phyloP scores from a whole-genome alignment of 805 yeast species.

The Candida awuae region DNA sequence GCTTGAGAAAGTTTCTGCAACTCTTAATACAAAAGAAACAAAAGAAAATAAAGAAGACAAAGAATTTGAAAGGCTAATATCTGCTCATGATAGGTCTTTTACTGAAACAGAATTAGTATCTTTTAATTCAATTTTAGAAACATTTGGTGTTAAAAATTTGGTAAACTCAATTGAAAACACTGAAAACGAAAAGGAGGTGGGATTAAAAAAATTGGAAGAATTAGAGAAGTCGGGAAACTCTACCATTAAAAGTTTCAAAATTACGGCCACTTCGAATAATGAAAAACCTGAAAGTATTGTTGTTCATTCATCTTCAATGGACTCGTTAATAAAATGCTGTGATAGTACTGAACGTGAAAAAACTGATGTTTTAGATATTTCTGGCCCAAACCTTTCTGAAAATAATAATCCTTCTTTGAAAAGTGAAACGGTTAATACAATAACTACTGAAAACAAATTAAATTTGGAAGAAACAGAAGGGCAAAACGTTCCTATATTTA shows the following conservation, averaged over 20 bases:
- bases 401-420: too few relatives aligned
- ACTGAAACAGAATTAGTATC: not conserved
- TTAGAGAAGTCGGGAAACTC: not conserved
- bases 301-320: not conserved
- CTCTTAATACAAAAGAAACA: slow-evolving; percentile 9
- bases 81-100: slow-evolving; percentile 11
- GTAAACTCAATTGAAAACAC: not conserved
- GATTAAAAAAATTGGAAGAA: not conserved
- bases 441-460: slow-evolving; percentile 2
- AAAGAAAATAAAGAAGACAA: slow-evolving; percentile 14
- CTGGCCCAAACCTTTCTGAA: too few relatives aligned
- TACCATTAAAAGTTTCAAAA: not conserved
- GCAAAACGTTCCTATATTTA: not conserved
- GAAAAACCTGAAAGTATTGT: not conserved
- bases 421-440: not conserved
- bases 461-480: not conserved
- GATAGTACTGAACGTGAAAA: too few relatives aligned
- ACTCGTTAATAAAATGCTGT: too few relatives aligned
- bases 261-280: not conserved
- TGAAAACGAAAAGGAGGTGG: not conserved
- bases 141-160: slow-evolving; percentile 1
- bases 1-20: slow-evolving; percentile 6
- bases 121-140: slow-evolving; percentile 9
- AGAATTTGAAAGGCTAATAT: slow-evolving; percentile 9
- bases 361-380: too few relatives aligned